Evolutionary conservation across 371 early-diverging fungal species (phyloP).

Genomic region (Mortierella sp.): DNA sequence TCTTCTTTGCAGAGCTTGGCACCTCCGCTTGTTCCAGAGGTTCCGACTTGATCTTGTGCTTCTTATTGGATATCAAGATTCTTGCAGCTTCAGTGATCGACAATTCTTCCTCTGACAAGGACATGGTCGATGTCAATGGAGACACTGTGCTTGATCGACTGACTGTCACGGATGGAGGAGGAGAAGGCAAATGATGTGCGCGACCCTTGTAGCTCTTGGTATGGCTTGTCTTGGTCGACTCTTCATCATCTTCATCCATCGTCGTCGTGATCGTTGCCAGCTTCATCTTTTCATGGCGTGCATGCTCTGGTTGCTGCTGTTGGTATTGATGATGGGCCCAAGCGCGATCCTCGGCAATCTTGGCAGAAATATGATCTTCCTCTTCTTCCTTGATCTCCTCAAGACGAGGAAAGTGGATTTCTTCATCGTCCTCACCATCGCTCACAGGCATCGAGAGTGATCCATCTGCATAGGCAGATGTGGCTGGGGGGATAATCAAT

Average conservation of each 20-base stretch:
- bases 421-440: constrained; percentile 50
- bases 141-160: constrained; percentile 54
- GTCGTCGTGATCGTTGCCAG: constrained; percentile 37
- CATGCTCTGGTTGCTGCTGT: constrained; percentile 18
- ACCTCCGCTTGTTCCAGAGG: not conserved
- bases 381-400: constrained; percentile 57
- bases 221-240: not conserved
- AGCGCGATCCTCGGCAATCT: not conserved
- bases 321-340: constrained; percentile 11
- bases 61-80: constrained; percentile 36
- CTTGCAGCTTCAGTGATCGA: constrained; percentile 43
- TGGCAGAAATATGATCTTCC: constrained; percentile 6
- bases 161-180: constrained; percentile 40
- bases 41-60: constrained; percentile 23
- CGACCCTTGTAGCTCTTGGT: not conserved
- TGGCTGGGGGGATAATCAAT: constrained; percentile 44
- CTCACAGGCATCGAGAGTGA: constrained; percentile 56
- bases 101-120: constrained; percentile 40
- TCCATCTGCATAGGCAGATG: constrained; percentile 53
- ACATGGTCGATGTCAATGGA: constrained; percentile 30
- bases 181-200: constrained; percentile 34
- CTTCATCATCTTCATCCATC: constrained; percentile 25
- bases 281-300: constrained; percentile 47
- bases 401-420: constrained; percentile 19
- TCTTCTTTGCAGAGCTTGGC: constrained; percentile 27